Conservation (phyloP, 306 rosid species). For the Leucaena leucocephala region DNA sequence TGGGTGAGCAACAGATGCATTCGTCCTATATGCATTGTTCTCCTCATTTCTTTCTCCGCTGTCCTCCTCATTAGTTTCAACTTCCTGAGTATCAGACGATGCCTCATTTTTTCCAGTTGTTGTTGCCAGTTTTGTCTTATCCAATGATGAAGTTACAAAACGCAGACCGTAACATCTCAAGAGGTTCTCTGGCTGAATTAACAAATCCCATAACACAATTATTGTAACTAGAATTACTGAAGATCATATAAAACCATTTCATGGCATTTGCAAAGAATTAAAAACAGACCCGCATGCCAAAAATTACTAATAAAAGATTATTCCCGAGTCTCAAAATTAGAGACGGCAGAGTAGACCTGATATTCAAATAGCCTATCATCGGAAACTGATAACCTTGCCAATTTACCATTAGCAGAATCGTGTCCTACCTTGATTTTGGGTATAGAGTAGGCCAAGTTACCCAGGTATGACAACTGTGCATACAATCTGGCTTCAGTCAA, state of each 20-base stretch:
- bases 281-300: not conserved
- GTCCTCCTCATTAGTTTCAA: constrained; percentile 39
- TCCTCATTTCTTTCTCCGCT: constrained; percentile 40
- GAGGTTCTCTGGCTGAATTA: constrained; percentile 77
- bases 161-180: constrained; percentile 58
- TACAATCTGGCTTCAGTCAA: constrained; percentile 72
- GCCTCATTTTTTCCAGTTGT: constrained; percentile 51
- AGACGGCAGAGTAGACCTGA: too few species aligned
- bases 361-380: not conserved
- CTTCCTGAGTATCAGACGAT: constrained; percentile 44
- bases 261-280: not conserved
- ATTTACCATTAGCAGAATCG: not conserved
- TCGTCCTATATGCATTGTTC: constrained; percentile 43
- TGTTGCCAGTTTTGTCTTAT: constrained; percentile 50
- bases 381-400: not conserved
- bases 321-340: not conserved
- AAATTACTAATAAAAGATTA: not conserved
- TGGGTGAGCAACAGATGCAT: constrained; percentile 65
- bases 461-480: constrained; percentile 85
- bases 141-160: constrained; percentile 67
- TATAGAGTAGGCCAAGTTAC: constrained; percentile 73
- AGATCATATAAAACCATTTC: constrained; percentile 5
- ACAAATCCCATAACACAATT: constrained; percentile 25
- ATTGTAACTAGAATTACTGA: not conserved
- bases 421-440: constrained; percentile 66